phyloP scores from a whole-genome alignment of 192 early-diverging fungal species.

The Coemansia asiatica region DNA sequence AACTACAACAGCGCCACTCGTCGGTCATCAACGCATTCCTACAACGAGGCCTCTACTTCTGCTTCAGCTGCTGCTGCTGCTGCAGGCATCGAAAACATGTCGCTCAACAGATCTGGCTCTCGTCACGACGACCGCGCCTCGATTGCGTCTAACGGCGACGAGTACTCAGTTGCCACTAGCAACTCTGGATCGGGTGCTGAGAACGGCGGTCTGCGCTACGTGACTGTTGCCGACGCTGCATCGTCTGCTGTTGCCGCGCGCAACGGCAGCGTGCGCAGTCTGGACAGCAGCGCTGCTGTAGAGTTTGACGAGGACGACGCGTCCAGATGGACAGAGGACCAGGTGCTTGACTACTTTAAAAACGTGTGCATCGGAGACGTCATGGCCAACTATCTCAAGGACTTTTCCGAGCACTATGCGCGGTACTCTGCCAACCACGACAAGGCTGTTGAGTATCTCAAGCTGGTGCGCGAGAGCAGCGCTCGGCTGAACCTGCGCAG shows the following conservation, averaged over 20 bases:
- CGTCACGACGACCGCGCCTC: constrained; percentile 26
- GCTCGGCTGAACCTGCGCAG: constrained; percentile 42
- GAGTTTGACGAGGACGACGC: constrained; percentile 45
- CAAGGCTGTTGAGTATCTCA: constrained; percentile 52
- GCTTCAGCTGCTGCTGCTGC: too few relatives aligned
- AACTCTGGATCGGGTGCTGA: constrained; percentile 28
- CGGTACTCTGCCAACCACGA: constrained; percentile 55
- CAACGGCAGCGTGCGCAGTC: constrained; percentile 39
- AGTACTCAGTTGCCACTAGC: constrained; percentile 39
- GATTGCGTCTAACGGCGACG: constrained; percentile 29
- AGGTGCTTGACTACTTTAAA: constrained; percentile 48
- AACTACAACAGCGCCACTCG: constrained; percentile 12
- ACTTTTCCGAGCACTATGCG: constrained; percentile 56
- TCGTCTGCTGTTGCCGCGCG: constrained; percentile 11
- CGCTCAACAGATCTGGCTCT: constrained; percentile 24
- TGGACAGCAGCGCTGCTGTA: constrained; percentile 7
- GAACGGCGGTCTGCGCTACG: constrained; percentile 14
- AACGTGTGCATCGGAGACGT: constrained; percentile 55
- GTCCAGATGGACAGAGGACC: constrained; percentile 47
- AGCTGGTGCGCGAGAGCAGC: constrained; percentile 53
- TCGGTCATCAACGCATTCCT: constrained; percentile 33
- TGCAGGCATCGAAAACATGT: constrained; percentile 14
- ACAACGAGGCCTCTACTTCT: constrained; percentile 13
- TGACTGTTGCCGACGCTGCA: not conserved
- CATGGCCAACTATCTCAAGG: constrained; percentile 52